phyloP scores from a whole-genome alignment of 2,329 filamentous ascomycete genomes.

The Aureobasidium sp. region DNA sequence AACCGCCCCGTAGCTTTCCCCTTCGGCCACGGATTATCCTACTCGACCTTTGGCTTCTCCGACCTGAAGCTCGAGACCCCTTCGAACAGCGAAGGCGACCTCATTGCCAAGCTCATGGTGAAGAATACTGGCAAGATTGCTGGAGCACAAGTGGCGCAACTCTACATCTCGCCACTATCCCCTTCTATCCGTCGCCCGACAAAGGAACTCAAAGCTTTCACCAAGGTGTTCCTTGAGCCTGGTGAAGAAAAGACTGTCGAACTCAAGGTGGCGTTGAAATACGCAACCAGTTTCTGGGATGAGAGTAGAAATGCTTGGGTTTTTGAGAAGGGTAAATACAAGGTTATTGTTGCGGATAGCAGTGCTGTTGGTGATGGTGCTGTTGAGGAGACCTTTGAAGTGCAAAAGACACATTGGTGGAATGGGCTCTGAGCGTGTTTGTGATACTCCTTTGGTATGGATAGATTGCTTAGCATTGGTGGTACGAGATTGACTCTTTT shows the following conservation, averaged over 20 bases:
- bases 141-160: constrained; percentile 58
- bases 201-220: constrained; percentile 63
- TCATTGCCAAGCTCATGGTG: constrained; percentile 43
- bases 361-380: constrained; percentile 19
- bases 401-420: constrained; percentile 59
- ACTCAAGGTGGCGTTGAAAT: constrained; percentile 53
- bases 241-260: constrained; percentile 49
- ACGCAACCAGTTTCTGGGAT: constrained; percentile 61
- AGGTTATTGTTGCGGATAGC: constrained; percentile 51
- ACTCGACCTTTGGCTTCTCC: constrained; percentile 62
- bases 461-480: neutral
- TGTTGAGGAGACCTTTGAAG: constrained; percentile 45
- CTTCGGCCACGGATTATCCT: constrained; percentile 71
- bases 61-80: constrained; percentile 41
- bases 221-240: constrained; percentile 51
- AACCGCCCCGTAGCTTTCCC: constrained; percentile 56
- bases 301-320: constrained; percentile 58
- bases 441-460: neutral
- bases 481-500: neutral
- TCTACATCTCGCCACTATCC: constrained; percentile 57
- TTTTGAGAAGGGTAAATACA: constrained; percentile 56
- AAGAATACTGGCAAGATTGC: constrained; percentile 48
- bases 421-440: constrained; percentile 42
- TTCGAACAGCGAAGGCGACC: constrained; percentile 37
- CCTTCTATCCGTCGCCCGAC: constrained; percentile 55